Conservation (phyloP, 768 basidiomycete species). For the Boletus tomentosulus region DNA sequence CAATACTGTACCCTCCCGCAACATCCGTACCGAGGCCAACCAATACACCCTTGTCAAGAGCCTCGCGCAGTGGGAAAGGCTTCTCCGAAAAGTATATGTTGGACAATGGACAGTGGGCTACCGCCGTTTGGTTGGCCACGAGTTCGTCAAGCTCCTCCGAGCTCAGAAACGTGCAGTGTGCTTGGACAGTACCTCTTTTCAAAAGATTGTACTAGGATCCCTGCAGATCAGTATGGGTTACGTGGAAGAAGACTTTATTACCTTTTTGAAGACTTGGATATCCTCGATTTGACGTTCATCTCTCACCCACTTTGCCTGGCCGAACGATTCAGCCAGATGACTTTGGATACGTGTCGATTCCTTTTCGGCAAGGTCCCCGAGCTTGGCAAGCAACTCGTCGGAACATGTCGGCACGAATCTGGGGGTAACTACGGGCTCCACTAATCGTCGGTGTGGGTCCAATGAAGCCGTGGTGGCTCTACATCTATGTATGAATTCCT, state of each 20-base stretch:
- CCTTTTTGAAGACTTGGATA: slow-evolving; percentile 70
- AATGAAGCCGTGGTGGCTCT: slow-evolving; percentile 36
- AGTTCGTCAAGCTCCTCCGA: slow-evolving; percentile 48
- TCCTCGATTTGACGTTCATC: slow-evolving; percentile 59
- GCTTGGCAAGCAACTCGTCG: slow-evolving; percentile 56
- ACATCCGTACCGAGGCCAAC: slow-evolving; percentile 85
- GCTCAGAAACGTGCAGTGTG: slow-evolving; percentile 84
- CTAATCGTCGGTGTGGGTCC: slow-evolving; percentile 45
- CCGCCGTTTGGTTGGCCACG: slow-evolving; percentile 46
- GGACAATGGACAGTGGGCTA: slow-evolving; percentile 87
- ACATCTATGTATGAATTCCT: slow-evolving; percentile 55
- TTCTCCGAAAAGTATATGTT: slow-evolving; percentile 82
- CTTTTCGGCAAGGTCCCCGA: slow-evolving; percentile 51
- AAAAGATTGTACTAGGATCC: slow-evolving; percentile 51
- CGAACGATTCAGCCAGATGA: slow-evolving; percentile 78
- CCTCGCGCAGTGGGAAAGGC: slow-evolving; percentile 68
- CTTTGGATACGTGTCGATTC: slow-evolving; percentile 63
- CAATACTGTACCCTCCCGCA: slow-evolving; percentile 79
- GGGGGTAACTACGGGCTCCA: slow-evolving; percentile 83
- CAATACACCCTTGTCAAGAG: slow-evolving; percentile 54
- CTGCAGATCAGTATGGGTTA: slow-evolving; percentile 6
- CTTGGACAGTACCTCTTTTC: slow-evolving; percentile 67
- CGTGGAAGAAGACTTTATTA: slow-evolving; percentile 23
- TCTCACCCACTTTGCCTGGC: slow-evolving; percentile 71
- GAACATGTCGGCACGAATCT: slow-evolving; percentile 90